Conservation (phyloP, 2,329 filamentous ascomycete genomes). For the Penicillium sp. region DNA sequence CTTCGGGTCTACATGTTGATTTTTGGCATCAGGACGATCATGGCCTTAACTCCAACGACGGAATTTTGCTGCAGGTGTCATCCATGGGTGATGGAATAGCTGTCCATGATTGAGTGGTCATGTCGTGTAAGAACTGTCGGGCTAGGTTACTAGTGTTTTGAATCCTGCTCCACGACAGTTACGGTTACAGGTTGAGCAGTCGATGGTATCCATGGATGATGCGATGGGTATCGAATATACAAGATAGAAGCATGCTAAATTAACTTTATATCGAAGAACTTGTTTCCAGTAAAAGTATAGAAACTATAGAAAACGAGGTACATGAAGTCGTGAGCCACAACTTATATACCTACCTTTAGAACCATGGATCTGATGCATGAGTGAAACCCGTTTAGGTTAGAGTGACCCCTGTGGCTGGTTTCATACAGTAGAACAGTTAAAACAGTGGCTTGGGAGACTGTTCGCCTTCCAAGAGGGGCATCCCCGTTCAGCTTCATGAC, state of each 20-base stretch:
- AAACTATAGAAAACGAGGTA: too few relatives aligned
- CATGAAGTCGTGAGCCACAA: background rate
- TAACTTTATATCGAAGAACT: too few relatives aligned
- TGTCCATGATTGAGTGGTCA: background rate
- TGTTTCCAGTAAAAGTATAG: background rate
- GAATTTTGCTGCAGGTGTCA: background rate
- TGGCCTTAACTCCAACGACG: background rate
- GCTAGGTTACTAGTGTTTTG: background rate
- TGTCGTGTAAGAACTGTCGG: background rate
- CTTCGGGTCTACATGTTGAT: background rate
- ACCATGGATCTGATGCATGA: background rate
- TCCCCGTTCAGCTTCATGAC: background rate
- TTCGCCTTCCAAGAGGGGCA: background rate
- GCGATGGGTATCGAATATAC: too few relatives aligned
- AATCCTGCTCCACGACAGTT: background rate
- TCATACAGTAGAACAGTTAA: too few relatives aligned
- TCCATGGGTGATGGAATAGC: background rate
- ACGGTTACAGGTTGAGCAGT: background rate
- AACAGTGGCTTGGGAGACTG: background rate
- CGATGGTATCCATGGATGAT: background rate
- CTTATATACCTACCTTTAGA: background rate
- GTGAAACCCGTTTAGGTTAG: background rate
- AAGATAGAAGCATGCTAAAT: too few relatives aligned
- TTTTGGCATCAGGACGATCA: background rate
- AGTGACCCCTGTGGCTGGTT: slow-evolving; percentile 1